phyloP scores from a whole-genome alignment of 352 stramenopile genomes.

The Pythium folliculosum region DNA sequence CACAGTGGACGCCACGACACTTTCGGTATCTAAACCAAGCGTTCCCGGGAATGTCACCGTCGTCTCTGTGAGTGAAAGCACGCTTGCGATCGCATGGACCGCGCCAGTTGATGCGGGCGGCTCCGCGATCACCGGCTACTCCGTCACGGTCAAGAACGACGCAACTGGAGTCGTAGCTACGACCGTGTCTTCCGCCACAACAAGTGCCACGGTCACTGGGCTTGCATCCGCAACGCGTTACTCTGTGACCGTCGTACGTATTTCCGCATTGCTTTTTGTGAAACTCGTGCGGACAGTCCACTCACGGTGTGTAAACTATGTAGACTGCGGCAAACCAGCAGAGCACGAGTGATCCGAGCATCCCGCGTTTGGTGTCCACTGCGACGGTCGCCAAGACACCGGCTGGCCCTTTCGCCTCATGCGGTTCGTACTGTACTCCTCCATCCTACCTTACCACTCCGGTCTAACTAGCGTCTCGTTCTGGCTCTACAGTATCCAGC shows the following conservation, averaged over 20 bases:
- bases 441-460: too few species aligned
- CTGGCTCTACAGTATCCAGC: conserved; percentile 45
- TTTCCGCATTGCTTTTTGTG: not conserved
- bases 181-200: not conserved
- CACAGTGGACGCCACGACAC: conserved; percentile 29
- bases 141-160: conserved; percentile 15
- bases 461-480: too few species aligned
- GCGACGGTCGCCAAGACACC: conserved; percentile 15
- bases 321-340: conserved; percentile 18
- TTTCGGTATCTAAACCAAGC: conserved; percentile 30
- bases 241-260: conserved; percentile 46
- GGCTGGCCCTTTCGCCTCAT: conserved; percentile 19
- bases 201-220: not conserved
- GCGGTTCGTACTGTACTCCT: too few species aligned
- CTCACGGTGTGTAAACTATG: not conserved
- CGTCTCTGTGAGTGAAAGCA: conserved; percentile 31
- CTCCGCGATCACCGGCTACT: conserved; percentile 37
- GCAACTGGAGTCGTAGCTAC: not conserved
- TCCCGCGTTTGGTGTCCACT: conserved; percentile 9
- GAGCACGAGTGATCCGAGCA: conserved; percentile 1
- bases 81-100: conserved; percentile 39
- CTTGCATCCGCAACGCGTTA: conserved; percentile 34
- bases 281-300: not conserved
- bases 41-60: conserved; percentile 37
- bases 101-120: conserved; percentile 42